A percentile compares a stretch with the other conserved stretches of the same genome.
These are phyloP conservation scores for Heterobasidion parviporum DNA, from an alignment of 1,284 basidiomycete species.

Conservation along the genomic window DNA sequence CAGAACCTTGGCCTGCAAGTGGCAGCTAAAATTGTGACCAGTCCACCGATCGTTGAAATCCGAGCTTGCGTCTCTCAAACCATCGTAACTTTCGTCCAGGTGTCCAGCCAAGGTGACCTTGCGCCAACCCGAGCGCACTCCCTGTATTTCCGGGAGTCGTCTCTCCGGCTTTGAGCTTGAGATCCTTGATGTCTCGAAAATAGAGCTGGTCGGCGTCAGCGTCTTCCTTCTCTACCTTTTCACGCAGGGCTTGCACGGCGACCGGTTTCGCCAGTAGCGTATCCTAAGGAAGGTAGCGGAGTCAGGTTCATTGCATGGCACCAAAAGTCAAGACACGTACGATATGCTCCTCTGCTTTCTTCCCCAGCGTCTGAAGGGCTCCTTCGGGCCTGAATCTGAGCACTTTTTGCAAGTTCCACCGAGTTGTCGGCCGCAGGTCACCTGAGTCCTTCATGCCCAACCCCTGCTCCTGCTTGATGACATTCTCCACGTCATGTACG, in stretches of 20 bases:
- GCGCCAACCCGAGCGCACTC: conserved; percentile 23
- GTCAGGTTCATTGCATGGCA: background rate
- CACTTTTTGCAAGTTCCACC: conserved; percentile 66
- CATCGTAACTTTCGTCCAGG: conserved; percentile 16
- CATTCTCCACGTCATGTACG: conserved; percentile 32
- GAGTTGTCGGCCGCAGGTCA: conserved; percentile 48
- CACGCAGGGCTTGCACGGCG: conserved; percentile 18
- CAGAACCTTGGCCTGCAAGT: background rate
- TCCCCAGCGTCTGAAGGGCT: conserved; percentile 24
- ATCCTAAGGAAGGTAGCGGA: conserved; percentile 18
- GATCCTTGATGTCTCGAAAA: conserved; percentile 16
- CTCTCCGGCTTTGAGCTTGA: conserved; percentile 25
- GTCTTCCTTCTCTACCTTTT: conserved; percentile 14
- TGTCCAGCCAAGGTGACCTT: conserved; percentile 23
- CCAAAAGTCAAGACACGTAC: conserved; percentile 15
- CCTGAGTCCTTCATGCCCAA: conserved; percentile 31
- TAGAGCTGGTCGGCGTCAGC: conserved; percentile 9
- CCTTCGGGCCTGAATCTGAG: conserved; percentile 43
- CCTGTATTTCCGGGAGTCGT: conserved; percentile 22
- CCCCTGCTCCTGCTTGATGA: conserved; percentile 39
- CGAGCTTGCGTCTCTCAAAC: conserved; percentile 25
- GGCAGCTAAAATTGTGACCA: conserved; percentile 18
- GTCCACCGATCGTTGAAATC: conserved; percentile 21
- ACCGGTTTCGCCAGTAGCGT: conserved; percentile 25
- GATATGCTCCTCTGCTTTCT: conserved; percentile 25